Base-by-base conservation (phyloP, 805 yeast species). In the Hermanozyma aechmeae region DNA sequence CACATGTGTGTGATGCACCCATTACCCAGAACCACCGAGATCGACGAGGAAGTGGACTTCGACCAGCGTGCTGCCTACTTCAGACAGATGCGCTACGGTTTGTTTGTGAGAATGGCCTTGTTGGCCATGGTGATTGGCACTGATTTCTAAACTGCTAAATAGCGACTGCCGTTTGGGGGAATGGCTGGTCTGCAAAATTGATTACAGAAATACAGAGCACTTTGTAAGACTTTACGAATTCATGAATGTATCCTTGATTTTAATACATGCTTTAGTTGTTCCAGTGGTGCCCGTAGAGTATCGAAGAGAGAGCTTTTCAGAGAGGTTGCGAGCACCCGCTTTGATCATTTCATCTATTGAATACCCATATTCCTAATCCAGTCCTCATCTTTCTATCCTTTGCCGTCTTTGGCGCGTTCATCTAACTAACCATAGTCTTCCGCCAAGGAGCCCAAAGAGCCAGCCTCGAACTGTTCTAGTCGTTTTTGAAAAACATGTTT, bases 1-100 rank as follows among this genome's bases (percentile, higher is more conserved):
- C 96, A 92, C 63, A 92, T 92, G 97, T 85, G 96, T 58, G 81
- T 92, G 40, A 80, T 92, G 95, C 99, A 92, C 58, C 99, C 99
- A 56, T 74, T 92, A 48, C 99, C 99, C 55, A 82, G 99, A 61
- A 87, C 85, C 42, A 80, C 76, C 49, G 99, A 92, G 65, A 89
- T 92, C 46, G 82, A 82, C 51, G 97, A 87, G 64, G 98, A 92
- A 66, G 97, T 92, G 50, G 99, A 92, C 58, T 92, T 89, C 53
- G 99, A 92, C 62, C 96, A 89, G 61, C 82, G 99, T 60, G 97
- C 98, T 42, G 97, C 98, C 35, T 92, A 92, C 68, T 92, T 92
- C 73, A 82, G 99, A 75, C 97, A 92, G 70, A 92, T 92, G 98
- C 81, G 94, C 60, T 89, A 92, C 55, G 99, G 99, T 38, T 70